Base-by-base conservation (phyloP, 208 protist genomes). In the Sergeia podlipaevii region DNA sequence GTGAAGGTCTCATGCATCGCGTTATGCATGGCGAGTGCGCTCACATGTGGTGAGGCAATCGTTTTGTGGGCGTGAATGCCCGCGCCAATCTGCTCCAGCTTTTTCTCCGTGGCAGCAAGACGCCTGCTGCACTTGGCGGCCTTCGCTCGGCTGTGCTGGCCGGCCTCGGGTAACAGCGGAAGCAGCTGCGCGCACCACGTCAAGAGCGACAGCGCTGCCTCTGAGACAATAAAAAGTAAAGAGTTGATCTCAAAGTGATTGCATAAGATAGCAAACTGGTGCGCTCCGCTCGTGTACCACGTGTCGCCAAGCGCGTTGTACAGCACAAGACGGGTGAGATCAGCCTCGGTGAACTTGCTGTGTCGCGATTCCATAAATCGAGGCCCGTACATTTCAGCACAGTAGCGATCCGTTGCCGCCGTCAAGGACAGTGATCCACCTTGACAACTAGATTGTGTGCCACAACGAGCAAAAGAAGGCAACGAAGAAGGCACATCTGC, bases 101-200 rank as follows among this genome's bases (percentile, higher is more conserved):
- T 13, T 21, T 74, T 47, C 5, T 36, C 21, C 4, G 58, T 13
- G 23, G 18, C 1, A 17, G 8, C 17, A 15, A 80, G 45, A n/a
- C 62, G 42, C 11, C 17, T 15, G 15, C 59, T 33, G 18, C 36
- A 30, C 18, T 55, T 41, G 18, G 37, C 37, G 30, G 60, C 50
- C 17, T 52, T 53, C 27, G 21, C 1, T 42, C 37, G 23, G 17
- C 66, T 26, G 21, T 42, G 23, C 32, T 34, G 47, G 11, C 30
- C 49, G 4, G 48, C 62, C 26, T 51, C 18, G 17, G 60, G 73
- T 32, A 93, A 48, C 41, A 71, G 18, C 26, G 58, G 45, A 11
- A 28, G 11, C 2, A 93, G 46, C 60, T 93, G 81, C 26, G 50
- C 63, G 11, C 70, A 65, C 79, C 81, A 93, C 48, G 74, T 43